A percentile compares a stretch with the other conserved stretches of the same genome.
Evolutionary conservation across 176 grass and related monocot genomes (phyloP).

Genomic region (Puccinellia tenuiflora): DNA sequence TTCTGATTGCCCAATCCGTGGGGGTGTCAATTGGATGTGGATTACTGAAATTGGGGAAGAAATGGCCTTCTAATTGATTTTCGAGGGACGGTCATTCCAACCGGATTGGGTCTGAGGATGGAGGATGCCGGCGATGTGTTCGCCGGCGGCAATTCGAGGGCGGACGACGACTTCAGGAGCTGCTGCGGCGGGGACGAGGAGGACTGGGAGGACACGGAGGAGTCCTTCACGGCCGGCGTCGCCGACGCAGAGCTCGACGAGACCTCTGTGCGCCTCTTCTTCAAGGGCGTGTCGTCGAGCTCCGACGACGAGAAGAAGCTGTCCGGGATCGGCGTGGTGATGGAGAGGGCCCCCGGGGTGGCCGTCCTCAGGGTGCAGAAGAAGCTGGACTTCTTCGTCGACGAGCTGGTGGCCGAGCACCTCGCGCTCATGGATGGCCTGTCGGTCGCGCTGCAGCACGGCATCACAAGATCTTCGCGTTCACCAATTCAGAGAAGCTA

Average conservation of each 20-base stretch:
- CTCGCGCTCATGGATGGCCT: constrained; percentile 94
- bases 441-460: constrained; percentile 69
- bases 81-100: neutral
- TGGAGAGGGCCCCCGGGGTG: constrained; percentile 60
- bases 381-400: constrained; percentile 93
- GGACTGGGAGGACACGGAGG: constrained; percentile 94
- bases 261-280: constrained; percentile 72
- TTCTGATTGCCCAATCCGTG: constrained; percentile 10
- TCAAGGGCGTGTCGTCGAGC: constrained; percentile 86
- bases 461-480: constrained; percentile 81
- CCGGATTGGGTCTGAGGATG: constrained; percentile 22
- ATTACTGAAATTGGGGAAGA: constrained; percentile 8
- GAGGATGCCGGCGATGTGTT: neutral
- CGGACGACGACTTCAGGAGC: constrained; percentile 76
- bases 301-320: constrained; percentile 45
- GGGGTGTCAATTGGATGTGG: neutral
- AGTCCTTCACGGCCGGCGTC: constrained; percentile 57
- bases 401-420: constrained; percentile 90
- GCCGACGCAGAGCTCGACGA: constrained; percentile 66
- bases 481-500: constrained; percentile 86
- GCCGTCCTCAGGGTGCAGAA: constrained; percentile 73
- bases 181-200: constrained; percentile 77
- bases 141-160: neutral
- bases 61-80: neutral
- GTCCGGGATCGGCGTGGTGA: constrained; percentile 93